phyloP scores from a whole-genome alignment of 2,329 filamentous ascomycete genomes.

The Davidsoniella eucalypti region DNA sequence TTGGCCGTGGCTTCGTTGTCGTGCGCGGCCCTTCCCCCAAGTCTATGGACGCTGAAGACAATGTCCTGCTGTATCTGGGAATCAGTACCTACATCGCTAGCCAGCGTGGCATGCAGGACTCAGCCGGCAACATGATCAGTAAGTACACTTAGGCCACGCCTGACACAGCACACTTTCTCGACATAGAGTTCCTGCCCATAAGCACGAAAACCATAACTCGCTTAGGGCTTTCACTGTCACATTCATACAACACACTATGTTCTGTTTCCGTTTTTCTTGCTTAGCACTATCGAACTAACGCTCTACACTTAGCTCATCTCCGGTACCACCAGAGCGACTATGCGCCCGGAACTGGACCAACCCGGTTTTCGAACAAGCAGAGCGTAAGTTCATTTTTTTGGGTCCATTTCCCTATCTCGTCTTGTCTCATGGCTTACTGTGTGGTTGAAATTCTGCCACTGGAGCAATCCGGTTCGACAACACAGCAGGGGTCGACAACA shows the following conservation, averaged over 20 bases:
- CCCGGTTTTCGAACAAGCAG: conserved; percentile 30
- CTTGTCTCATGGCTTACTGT: too few relatives aligned
- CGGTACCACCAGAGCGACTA: conserved; percentile 25
- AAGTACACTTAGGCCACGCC: conserved; percentile 15
- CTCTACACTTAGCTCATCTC: conserved; percentile 22
- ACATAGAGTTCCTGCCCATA: neutral
- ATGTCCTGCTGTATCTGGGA: conserved; percentile 38
- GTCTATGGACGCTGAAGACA: conserved; percentile 34
- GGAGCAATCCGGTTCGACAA: too few relatives aligned
- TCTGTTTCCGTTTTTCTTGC: too few relatives aligned
- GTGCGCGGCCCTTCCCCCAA: conserved; percentile 34
- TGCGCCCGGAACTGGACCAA: conserved; percentile 26
- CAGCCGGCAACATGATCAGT: conserved; percentile 32
- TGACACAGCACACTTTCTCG: neutral
- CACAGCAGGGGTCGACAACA: neutral
- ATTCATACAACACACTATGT: too few relatives aligned
- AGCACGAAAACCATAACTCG: too few relatives aligned
- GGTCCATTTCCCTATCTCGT: too few relatives aligned
- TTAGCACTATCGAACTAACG: too few relatives aligned
- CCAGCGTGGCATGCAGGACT: conserved; percentile 33
- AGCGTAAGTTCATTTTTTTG: conserved; percentile 21
- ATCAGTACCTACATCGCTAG: conserved; percentile 39
- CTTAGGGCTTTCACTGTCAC: too few relatives aligned
- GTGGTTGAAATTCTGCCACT: too few relatives aligned
- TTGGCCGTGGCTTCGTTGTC: conserved; percentile 34